Evolutionary conservation across 176 grass and related monocot genomes (phyloP).

Genomic region (Calamus simplicifolius): DNA sequence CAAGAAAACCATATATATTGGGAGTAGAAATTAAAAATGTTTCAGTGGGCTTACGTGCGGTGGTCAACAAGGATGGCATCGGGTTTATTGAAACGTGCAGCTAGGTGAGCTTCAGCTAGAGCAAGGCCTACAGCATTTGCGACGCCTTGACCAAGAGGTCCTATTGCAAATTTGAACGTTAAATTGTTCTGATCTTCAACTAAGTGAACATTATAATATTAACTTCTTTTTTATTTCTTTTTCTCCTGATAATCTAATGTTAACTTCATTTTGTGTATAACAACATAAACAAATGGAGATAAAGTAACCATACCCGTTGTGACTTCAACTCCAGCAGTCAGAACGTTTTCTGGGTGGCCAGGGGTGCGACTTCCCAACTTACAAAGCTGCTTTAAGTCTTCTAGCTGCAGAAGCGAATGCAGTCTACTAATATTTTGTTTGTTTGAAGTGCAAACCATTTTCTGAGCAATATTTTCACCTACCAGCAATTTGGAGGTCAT

Average conservation of each 20-base stretch:
- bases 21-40: no score
- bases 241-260: no score
- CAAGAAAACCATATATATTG: no score
- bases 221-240: no score
- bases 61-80: slow-evolving; percentile 4
- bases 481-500: no score
- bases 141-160: slow-evolving; percentile 7
- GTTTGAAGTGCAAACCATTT: background rate
- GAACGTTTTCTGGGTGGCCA: background rate
- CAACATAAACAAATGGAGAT: no score
- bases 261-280: no score
- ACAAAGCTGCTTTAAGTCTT: background rate
- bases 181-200: no score
- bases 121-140: slow-evolving; percentile 3
- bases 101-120: background rate
- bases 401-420: background rate
- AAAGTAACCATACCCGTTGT: background rate
- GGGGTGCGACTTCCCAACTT: background rate
- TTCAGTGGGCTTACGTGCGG: background rate
- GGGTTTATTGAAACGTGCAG: slow-evolving; percentile 4
- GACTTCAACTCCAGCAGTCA: slow-evolving; percentile 1
- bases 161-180: background rate
- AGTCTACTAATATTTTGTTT: background rate
- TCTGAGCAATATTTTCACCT: background rate
- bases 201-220: no score